Conservation (phyloP, 2,329 filamentous ascomycete genomes). For the Ophiostoma triangulosporum region DNA sequence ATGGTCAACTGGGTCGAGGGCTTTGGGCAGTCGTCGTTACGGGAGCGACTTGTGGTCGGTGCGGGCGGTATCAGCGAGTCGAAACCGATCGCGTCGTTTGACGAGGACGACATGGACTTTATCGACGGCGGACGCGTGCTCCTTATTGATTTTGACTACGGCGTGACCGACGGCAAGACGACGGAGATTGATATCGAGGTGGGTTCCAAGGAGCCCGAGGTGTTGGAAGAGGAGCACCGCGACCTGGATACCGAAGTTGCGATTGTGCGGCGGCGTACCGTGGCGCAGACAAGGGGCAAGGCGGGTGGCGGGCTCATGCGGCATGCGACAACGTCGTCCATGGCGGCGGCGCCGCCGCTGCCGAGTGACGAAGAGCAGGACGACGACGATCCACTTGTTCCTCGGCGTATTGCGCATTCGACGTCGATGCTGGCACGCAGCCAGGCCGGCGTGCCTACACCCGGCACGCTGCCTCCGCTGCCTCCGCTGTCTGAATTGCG, state of each 20-base stretch:
- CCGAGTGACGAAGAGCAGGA: not conserved
- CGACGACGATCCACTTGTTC: slow-evolving; percentile 39
- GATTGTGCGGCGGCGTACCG: slow-evolving; percentile 61
- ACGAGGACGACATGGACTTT: slow-evolving; percentile 60
- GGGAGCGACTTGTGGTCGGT: slow-evolving; percentile 53
- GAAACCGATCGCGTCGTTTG: slow-evolving; percentile 37
- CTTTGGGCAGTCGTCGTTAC: slow-evolving; percentile 31
- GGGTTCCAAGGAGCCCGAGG: slow-evolving; percentile 54
- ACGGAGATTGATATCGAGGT: slow-evolving; percentile 58
- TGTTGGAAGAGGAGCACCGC: slow-evolving; percentile 58
- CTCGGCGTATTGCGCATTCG: slow-evolving; percentile 29
- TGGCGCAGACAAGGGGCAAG: slow-evolving; percentile 44
- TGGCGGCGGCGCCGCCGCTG: not conserved
- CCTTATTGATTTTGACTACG: slow-evolving; percentile 61
- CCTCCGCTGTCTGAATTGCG: not conserved
- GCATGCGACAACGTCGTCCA: slow-evolving; percentile 26
- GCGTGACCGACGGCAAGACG: slow-evolving; percentile 38
- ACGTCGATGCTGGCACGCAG: not conserved
- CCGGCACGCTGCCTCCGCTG: slow-evolving; percentile 2
- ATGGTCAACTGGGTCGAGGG: slow-evolving; percentile 59
- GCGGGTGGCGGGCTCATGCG: slow-evolving; percentile 35
- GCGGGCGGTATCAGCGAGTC: slow-evolving; percentile 54
- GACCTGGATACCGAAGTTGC: slow-evolving; percentile 69
- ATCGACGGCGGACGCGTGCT: slow-evolving; percentile 65
- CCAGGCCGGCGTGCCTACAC: slow-evolving; percentile 10